Conservation (phyloP, 192 early-diverging fungal genomes). For the Coemansia umbellata region DNA sequence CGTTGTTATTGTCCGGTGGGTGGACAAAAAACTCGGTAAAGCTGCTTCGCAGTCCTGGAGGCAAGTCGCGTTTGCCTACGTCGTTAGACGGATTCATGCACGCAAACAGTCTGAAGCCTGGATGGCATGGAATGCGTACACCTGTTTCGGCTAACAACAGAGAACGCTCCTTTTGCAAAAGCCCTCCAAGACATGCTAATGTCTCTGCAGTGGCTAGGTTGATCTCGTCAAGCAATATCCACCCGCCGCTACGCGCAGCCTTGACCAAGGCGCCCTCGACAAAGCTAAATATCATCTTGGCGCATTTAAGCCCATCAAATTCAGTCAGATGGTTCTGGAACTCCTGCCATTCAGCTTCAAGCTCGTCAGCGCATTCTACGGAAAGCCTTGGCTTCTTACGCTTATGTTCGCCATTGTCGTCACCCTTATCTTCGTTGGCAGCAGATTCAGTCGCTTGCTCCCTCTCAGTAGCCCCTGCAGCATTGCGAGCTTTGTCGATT, state of each 20-base stretch:
- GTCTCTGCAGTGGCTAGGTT: constrained; percentile 97
- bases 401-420: constrained; percentile 12
- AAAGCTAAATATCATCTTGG: constrained; percentile 86
- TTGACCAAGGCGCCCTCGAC: constrained; percentile 90
- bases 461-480: background rate
- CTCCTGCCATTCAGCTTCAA: constrained; percentile 68
- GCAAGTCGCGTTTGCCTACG: constrained; percentile 94
- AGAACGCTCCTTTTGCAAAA: constrained; percentile 82
- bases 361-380: constrained; percentile 12
- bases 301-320: constrained; percentile 58
- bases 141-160: constrained; percentile 90
- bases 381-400: constrained; percentile 30
- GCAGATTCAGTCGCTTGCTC: no score
- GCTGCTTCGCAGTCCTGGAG: constrained; percentile 82
- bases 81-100: constrained; percentile 99
- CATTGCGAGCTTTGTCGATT: constrained; percentile 3
- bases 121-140: constrained; percentile 83
- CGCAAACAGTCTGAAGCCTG: constrained; percentile 90
- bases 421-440: constrained; percentile 18
- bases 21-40: constrained; percentile 97
- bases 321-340: constrained; percentile 61
- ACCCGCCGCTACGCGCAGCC: constrained; percentile 86
- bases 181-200: constrained; percentile 82
- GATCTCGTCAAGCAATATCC: constrained; percentile 97
- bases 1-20: constrained; percentile 73